Base-by-base conservation (phyloP, 345 rosid species). In the Cardamine resedifolia region DNA sequence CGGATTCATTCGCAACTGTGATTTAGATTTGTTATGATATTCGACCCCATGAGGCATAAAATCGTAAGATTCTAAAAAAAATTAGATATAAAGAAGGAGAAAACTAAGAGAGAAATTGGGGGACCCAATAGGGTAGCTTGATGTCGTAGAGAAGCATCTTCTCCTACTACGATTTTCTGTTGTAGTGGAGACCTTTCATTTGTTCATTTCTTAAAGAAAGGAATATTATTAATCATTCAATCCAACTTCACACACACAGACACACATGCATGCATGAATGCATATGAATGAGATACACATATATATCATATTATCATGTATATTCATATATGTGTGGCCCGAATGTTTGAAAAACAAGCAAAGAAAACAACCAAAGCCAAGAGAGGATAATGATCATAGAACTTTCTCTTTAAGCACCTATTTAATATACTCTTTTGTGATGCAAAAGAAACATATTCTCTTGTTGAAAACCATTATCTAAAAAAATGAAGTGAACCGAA, bases 311-410 rank as follows among this genome's bases (percentile, higher is more conserved):
- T n/a, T n/a, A 66, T 49, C 60, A 72, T 41, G 45, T 55, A 76
- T 15, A 74, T 81, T 64, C 52, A 66, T 61, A 49, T 49, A 69
- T 14, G 64, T 78, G 87, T 83, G 90, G 88, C 83, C 87, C 83
- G 81, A 81, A 81, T 83, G 87, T 87, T 84, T 89, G 96, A 85
- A 85, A 82, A 85, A 81, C 86, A 87, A 81, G 85, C 77, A 87
- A 85, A 78, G 81, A 73, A 74, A 75, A 44, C 63, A 47, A 56
- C 28, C 66, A 77, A 71, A 77, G 76, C 59, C 30, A 70, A 58
- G 62, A 50, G 79, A 50, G 65, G 76, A 71, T 70, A 68, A 79
- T 85, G 83, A 81, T 82, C 59, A 80, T 77, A 68, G 27, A 76
- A 64, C 82, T 49, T 79, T 83, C 90, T 85, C 84, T 64, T 87